Base-by-base conservation (phyloP, 2,329 filamentous ascomycete genomes). In the Beauveria scarabaeidicola region DNA sequence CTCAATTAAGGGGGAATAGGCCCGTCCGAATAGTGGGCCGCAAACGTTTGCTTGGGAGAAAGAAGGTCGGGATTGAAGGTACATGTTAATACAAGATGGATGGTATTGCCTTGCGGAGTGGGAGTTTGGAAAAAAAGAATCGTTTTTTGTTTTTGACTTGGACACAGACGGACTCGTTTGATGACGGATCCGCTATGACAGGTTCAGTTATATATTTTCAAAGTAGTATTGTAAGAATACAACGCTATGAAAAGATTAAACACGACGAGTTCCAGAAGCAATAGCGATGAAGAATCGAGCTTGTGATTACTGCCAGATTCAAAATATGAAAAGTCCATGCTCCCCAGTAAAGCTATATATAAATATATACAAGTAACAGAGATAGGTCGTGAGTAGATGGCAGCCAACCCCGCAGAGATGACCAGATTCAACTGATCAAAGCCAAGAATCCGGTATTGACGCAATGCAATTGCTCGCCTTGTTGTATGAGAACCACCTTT, bases 1-100 rank as follows among this genome's bases (percentile, higher is more conserved):
- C 74, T 82, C 25, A 73, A 73, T 57, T 81, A 70, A 64, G 36
- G n/a, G 23, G 17, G 5, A 15, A 19, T 21, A 36, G 32, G 32
- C 32, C 2, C 13, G 32, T 36, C 32, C 13, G 19, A 3, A 27
- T 25, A 15, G 9, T 1, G 17, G 19, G 8, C 11, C 8, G n/a
- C 38, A 32, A 32, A 15, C 32, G 5, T 36, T 36, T 15, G 32
- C 15, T 21, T 32, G n/a, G 5, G 15, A 4, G 19, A 17, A n/a
- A 38, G 8, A 8, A 21, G 10, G 32, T 13, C 7, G 36, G 21
- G 15, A 27, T 17, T 19, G 25, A 25, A 32, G 27, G 17, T 21
- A 29, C 27, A n/a, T 25, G 32, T 52, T 25, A 13, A 52, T 9
- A 32, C 50, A 40, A 15, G 21, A 25, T 19, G 21, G 25, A 52